Percentiles rank a stretch among this genome's conserved stretches.
Conservation (phyloP, 176 grass and related monocot species). For the Juncus inflexus region DNA sequence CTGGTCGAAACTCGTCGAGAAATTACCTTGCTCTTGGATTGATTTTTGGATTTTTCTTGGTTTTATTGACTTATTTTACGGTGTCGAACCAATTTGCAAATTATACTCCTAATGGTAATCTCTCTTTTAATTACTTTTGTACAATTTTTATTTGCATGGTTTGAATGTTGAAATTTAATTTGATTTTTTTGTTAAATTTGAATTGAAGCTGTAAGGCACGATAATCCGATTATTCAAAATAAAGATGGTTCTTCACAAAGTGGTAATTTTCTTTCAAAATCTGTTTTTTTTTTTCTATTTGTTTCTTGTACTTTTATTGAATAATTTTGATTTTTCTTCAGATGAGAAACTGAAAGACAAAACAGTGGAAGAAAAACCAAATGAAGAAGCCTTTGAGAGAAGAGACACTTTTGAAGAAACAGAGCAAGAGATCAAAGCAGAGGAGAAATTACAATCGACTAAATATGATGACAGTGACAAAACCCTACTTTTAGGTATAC, state of each 20-base stretch:
- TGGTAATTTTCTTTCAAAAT: constrained; percentile 16
- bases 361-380: neutral
- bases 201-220: neutral
- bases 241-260: constrained; percentile 6
- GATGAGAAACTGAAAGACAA: constrained; percentile 12
- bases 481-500: constrained; percentile 5
- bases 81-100: constrained; percentile 25
- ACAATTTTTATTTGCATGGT: neutral
- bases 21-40: constrained; percentile 37
- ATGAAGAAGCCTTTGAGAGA: constrained; percentile 1
- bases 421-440: neutral
- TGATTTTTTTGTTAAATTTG: constrained; percentile 13
- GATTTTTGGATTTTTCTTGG: constrained; percentile 29
- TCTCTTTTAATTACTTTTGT: neutral
- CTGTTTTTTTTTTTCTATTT: neutral
- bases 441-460: neutral
- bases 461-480: constrained; percentile 2
- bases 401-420: neutral
- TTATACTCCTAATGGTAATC: constrained; percentile 37
- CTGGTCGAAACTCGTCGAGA: constrained; percentile 12
- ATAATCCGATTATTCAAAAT: neutral
- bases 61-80: constrained; percentile 33
- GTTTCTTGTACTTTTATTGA: constrained; percentile 11
- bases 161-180: neutral
- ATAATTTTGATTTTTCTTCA: constrained; percentile 20